Percentiles rank a stretch among this genome's conserved stretches.
Conservation (phyloP, 805 yeast genomes). For the Candida andamanensis region DNA sequence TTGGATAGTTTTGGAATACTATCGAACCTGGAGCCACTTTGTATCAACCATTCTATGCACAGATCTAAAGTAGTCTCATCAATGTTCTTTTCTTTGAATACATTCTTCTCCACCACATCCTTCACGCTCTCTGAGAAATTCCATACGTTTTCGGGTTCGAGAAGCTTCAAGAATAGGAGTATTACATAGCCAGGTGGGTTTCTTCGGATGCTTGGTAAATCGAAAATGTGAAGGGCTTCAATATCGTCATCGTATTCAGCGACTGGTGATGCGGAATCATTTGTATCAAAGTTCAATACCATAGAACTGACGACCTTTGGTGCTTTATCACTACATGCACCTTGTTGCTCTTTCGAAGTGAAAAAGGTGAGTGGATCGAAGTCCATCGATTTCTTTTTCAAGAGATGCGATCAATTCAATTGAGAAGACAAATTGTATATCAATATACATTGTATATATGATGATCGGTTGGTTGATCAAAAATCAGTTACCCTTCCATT, state of each 20-base stretch:
- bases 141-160: slow-evolving; percentile 45
- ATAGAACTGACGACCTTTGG: neutral
- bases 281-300: neutral
- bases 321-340: neutral
- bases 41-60: slow-evolving; percentile 44
- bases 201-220: slow-evolving; percentile 48
- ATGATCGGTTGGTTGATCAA: no score
- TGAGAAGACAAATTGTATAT: no score
- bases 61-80: slow-evolving; percentile 8
- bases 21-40: slow-evolving; percentile 28
- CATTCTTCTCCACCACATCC: slow-evolving; percentile 6
- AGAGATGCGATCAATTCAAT: no score
- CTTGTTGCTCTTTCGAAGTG: neutral
- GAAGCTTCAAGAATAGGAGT: slow-evolving; percentile 39
- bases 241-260: slow-evolving; percentile 15
- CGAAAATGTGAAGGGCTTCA: slow-evolving; percentile 47
- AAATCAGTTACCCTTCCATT: slow-evolving; percentile 97
- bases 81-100: slow-evolving; percentile 33
- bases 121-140: slow-evolving; percentile 37
- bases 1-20: slow-evolving; percentile 15
- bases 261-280: neutral
- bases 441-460: no score
- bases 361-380: slow-evolving; percentile 40
- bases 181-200: slow-evolving; percentile 47
- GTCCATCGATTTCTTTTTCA: no score